Percentiles rank a stretch among this genome's conserved stretches.
Evolutionary conservation across 2,329 filamentous ascomycete species (phyloP).

Genomic region (Dactylonectria estremocensis): DNA sequence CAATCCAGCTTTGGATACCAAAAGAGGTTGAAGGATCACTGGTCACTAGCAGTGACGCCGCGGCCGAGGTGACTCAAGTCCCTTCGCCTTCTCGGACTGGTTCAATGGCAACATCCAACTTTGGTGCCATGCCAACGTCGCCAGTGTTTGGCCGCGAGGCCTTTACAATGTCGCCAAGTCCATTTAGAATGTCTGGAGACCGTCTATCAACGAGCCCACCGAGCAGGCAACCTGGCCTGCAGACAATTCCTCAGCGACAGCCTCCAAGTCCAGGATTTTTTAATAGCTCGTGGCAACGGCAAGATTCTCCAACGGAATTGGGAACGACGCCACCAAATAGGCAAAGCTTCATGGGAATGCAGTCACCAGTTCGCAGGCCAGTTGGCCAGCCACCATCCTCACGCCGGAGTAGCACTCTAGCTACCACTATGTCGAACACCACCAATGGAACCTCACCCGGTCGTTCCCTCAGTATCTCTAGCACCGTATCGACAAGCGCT

Average conservation of each 20-base stretch:
- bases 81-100: constrained; percentile 31
- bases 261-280: constrained; percentile 24
- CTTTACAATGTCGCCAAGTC: constrained; percentile 7
- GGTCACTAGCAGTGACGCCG: constrained; percentile 47
- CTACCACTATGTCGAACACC: constrained; percentile 21
- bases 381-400: constrained; percentile 40
- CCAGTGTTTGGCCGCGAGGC: constrained; percentile 18
- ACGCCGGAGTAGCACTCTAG: constrained; percentile 32
- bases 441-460: constrained; percentile 29
- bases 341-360: constrained; percentile 31
- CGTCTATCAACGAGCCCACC: constrained; percentile 23
- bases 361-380: constrained; percentile 32
- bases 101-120: constrained; percentile 35
- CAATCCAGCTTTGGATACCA: constrained; percentile 53
- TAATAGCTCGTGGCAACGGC: constrained; percentile 38
- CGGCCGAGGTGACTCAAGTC: constrained; percentile 25
- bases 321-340: constrained; percentile 33
- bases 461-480: constrained; percentile 45
- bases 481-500: constrained; percentile 20
- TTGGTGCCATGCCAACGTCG: constrained; percentile 7
- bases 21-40: constrained; percentile 47
- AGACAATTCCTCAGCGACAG: constrained; percentile 41
- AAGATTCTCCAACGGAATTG: constrained; percentile 36
- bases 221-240: constrained; percentile 35
- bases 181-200: constrained; percentile 16